phyloP scores from a whole-genome alignment of 2,329 filamentous ascomycete species.

The Cladosporium sphaerospermum region DNA sequence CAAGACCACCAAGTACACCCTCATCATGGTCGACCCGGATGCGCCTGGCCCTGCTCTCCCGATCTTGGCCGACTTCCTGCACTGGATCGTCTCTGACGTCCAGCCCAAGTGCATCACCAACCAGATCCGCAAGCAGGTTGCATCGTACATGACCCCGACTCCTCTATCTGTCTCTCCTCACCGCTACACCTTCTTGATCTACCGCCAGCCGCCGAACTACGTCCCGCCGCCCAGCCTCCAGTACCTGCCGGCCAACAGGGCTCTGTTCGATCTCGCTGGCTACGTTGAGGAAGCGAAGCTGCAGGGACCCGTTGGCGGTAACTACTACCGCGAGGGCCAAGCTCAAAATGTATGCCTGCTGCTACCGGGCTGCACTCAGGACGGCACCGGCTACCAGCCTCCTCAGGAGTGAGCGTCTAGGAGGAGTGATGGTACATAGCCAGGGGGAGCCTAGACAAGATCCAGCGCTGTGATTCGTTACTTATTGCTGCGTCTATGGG shows the following conservation, averaged over 20 bases:
- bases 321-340: conserved; percentile 16
- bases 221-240: conserved; percentile 14
- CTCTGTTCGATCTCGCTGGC: conserved; percentile 18
- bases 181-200: conserved; percentile 21
- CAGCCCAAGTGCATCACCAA: conserved; percentile 20
- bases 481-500: too few relatives aligned
- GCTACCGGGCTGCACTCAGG: not conserved
- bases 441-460: too few relatives aligned
- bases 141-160: conserved; percentile 16
- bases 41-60: conserved; percentile 17
- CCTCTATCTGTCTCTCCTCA: conserved; percentile 17
- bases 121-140: conserved; percentile 15
- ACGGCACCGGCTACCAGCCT: not conserved
- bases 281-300: conserved; percentile 14
- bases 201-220: conserved; percentile 21
- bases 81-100: conserved; percentile 18
- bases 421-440: too few relatives aligned
- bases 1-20: conserved; percentile 21
- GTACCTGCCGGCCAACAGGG: conserved; percentile 14
- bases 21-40: conserved; percentile 24
- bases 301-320: conserved; percentile 17
- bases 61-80: conserved; percentile 17
- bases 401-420: too few relatives aligned
- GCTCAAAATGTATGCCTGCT: not conserved
- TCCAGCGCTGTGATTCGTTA: too few relatives aligned